These are phyloP conservation scores for Aspergillus sergii DNA, from an alignment of 2,329 filamentous ascomycete genomes.

Conservation along the genomic window DNA sequence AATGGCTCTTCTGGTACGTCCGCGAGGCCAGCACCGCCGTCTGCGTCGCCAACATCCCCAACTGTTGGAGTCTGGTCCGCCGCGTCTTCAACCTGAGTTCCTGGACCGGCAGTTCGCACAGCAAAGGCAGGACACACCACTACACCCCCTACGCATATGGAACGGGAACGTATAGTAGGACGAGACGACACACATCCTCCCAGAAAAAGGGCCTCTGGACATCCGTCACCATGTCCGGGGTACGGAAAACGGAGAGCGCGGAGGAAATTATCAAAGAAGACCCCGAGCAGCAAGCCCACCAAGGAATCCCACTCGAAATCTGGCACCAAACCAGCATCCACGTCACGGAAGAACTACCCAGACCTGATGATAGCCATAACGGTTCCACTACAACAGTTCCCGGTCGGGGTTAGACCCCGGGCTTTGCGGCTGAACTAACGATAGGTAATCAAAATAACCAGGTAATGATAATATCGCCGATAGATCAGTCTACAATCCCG, in stretches of 20 bases:
- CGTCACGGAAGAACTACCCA: background rate
- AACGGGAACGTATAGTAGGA: background rate
- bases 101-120: background rate
- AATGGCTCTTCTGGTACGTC: conserved; percentile 5
- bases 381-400: background rate
- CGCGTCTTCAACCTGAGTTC: conserved; percentile 1
- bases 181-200: background rate
- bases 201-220: background rate
- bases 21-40: conserved; percentile 1
- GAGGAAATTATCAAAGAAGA: background rate
- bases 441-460: background rate
- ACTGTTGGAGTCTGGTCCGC: conserved; percentile 1
- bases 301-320: background rate
- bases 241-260: background rate
- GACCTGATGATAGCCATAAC: background rate
- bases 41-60: conserved; percentile 5
- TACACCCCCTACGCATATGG: background rate
- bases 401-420: background rate
- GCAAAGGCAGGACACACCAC: background rate
- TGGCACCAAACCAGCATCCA: conserved; percentile 4
- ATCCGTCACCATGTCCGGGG: background rate
- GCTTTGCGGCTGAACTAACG: background rate
- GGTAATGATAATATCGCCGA: background rate
- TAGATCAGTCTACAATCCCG: background rate
- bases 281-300: background rate